Evolutionary conservation across 805 yeast genomes (phyloP), one percentile per base, ranked within the genome.

Genomic region (Kodamaea neixiangensis): DNA sequence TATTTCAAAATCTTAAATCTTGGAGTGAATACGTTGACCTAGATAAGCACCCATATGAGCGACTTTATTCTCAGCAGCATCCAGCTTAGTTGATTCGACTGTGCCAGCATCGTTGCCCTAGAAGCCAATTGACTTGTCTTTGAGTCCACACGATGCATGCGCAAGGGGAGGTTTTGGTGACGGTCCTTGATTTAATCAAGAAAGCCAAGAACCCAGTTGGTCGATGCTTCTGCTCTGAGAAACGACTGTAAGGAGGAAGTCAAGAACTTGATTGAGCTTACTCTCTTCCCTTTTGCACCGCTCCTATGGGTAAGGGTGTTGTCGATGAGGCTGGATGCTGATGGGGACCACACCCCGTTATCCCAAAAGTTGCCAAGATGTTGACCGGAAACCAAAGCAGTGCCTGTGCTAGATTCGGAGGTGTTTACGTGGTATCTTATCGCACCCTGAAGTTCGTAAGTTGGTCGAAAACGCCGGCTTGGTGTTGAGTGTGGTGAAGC

Each of bases 71-170:
- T n/a, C n/a, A n/a, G n/a, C n/a, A n/a, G n/a, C 72, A 11, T 68
- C 71, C 48, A 68, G 67, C 58, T 55, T 68, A 64, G 72, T 67
- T 18, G 72, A 68, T 60, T 56, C 63, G 57, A 60, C 57, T 50
- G 69, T 68, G 3, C 69, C 70, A 10, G 63, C 62, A 6, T 56
- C 60, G 15, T 52, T 60, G 52, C 61, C 67, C 56, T 58, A 65
- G 44, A 61, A 58, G 13, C 69, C 69, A 14, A 58, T 68, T 41
- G 70, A 67, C 58, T 54, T 68, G 50, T 54, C 65, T 18, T 51
- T 62, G 54, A 58, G 57, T 43, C 58, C 58, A 9, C 67, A 68
- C 58, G 69, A 67, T 53, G 55, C 59, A 67, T 29, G 64, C 70
- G 13, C 69, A 68, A 48, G 60, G 55, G 17, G 72, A 68, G 52